A percentile compares a stretch with the other conserved stretches of the same genome.
phyloP scores from a whole-genome alignment of 352 stramenopile species.

The Bremia lactucae region DNA sequence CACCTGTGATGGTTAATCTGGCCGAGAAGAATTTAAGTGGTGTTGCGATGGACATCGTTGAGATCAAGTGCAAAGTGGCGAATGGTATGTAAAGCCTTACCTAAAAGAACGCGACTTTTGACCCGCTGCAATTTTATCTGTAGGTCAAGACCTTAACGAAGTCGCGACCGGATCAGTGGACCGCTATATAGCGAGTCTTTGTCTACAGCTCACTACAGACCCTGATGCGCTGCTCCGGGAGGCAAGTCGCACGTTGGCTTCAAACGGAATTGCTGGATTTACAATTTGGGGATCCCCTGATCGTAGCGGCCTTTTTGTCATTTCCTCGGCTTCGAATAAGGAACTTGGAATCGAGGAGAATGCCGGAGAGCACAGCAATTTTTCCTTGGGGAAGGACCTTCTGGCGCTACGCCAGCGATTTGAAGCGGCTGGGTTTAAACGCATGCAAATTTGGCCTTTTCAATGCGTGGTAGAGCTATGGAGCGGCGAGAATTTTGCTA shows the following conservation, averaged over 20 bases:
- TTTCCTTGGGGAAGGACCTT: conserved; percentile 36
- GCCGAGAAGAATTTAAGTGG: conserved; percentile 21
- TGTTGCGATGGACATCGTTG: conserved; percentile 1
- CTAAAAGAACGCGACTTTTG: too few species aligned
- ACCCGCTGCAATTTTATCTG: too few species aligned
- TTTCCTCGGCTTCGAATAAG: conserved; percentile 14
- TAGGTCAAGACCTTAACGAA: conserved; percentile 31
- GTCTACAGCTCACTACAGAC: conserved; percentile 36
- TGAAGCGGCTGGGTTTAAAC: conserved; percentile 19
- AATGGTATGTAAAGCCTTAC: conserved; percentile 32
- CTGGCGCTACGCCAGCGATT: conserved; percentile 23
- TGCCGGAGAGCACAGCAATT: conserved; percentile 28
- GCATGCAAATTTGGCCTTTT: conserved; percentile 39
- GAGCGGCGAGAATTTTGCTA: conserved; percentile 34
- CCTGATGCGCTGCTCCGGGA: conserved; percentile 40
- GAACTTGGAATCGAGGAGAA: conserved; percentile 23
- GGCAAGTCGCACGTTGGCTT: conserved; percentile 25
- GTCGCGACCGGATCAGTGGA: conserved; percentile 26
- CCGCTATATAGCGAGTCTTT: conserved; percentile 40
- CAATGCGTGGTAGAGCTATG: conserved; percentile 37
- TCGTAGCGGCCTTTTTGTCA: conserved; percentile 29
- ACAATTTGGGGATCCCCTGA: conserved; percentile 47
- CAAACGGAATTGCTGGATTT: conserved; percentile 34
- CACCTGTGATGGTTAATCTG: conserved; percentile 31
- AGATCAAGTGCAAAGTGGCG: conserved; percentile 24